phyloP scores from a whole-genome alignment of 1,284 basidiomycete genomes.

The Cystobasidiaceae sp. region DNA sequence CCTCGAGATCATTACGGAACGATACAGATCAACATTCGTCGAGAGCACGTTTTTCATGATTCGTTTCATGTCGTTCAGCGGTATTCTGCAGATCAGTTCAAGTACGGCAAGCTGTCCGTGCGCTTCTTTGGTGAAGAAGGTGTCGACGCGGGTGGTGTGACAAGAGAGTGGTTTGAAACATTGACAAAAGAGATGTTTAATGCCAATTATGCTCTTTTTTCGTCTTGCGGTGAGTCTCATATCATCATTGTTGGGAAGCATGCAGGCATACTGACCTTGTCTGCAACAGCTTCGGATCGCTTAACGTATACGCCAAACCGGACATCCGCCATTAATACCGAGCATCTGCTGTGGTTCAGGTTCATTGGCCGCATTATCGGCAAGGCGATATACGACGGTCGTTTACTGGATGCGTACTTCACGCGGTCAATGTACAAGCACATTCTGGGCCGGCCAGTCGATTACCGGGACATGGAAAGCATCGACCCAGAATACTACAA shows the following conservation, averaged over 20 bases:
- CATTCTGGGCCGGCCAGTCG: slow-evolving; percentile 81
- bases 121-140: slow-evolving; percentile 94
- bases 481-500: slow-evolving; percentile 96
- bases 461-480: slow-evolving; percentile 90
- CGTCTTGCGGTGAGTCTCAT: slow-evolving; percentile 24
- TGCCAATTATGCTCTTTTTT: slow-evolving; percentile 82
- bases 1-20: slow-evolving; percentile 73
- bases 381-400: slow-evolving; percentile 90
- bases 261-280: slow-evolving; percentile 42
- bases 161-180: slow-evolving; percentile 95
- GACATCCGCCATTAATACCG: slow-evolving; percentile 73
- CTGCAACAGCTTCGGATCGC: slow-evolving; percentile 61
- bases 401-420: slow-evolving; percentile 96
- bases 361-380: slow-evolving; percentile 98
- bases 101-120: slow-evolving; percentile 94
- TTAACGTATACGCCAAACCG: slow-evolving; percentile 96
- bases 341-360: slow-evolving; percentile 96
- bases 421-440: slow-evolving; percentile 91
- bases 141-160: slow-evolving; percentile 96
- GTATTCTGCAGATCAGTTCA: slow-evolving; percentile 91
- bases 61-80: slow-evolving; percentile 88
- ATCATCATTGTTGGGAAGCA: slow-evolving; percentile 36
- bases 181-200: slow-evolving; percentile 98
- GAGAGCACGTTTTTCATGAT: slow-evolving; percentile 86
- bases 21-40: slow-evolving; percentile 84